phyloP scores from a whole-genome alignment of 352 stramenopile genomes.

The Pythium apleroticum region DNA sequence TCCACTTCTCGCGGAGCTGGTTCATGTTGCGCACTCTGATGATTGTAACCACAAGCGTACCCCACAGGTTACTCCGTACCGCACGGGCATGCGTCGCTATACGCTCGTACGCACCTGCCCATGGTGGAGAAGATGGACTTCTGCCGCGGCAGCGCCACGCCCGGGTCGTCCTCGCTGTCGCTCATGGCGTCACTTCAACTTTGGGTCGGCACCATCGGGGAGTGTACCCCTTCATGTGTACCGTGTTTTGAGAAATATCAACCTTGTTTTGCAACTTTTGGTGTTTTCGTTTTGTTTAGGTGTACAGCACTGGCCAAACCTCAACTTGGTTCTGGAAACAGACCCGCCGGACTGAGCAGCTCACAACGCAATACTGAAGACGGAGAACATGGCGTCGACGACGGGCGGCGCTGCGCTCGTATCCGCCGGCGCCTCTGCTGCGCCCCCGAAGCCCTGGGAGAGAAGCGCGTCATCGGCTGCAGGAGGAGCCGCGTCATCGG shows the following conservation, averaged over 20 bases:
- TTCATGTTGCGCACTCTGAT: constrained; percentile 32
- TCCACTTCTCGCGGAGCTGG: constrained; percentile 32
- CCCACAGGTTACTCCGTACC: neutral
- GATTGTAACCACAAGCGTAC: neutral
- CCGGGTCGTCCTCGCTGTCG: constrained; percentile 22
- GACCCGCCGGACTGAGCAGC: neutral
- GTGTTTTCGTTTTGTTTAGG: constrained; percentile 10
- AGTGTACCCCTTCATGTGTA: neutral
- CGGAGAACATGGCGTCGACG: neutral
- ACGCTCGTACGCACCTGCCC: constrained; percentile 10
- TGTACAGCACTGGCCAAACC: constrained; percentile 10
- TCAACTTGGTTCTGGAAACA: constrained; percentile 12
- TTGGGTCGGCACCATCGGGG: neutral
- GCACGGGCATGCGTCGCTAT: too few species aligned
- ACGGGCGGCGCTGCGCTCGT: constrained; percentile 1
- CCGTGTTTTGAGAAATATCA: neutral
- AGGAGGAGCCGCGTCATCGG: neutral
- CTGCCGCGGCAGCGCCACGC: constrained; percentile 13
- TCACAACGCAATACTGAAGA: neutral
- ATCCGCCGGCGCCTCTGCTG: neutral
- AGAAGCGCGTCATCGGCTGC: neutral
- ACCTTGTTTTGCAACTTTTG: neutral
- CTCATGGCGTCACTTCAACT: constrained; percentile 19
- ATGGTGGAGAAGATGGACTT: constrained; percentile 30
- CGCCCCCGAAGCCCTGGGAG: constrained; percentile 20